Percentiles rank a stretch among this genome's conserved stretches.
Evolutionary conservation across 73 alveolate genomes (phyloP).

Genomic region (Stentor coeruleus): DNA sequence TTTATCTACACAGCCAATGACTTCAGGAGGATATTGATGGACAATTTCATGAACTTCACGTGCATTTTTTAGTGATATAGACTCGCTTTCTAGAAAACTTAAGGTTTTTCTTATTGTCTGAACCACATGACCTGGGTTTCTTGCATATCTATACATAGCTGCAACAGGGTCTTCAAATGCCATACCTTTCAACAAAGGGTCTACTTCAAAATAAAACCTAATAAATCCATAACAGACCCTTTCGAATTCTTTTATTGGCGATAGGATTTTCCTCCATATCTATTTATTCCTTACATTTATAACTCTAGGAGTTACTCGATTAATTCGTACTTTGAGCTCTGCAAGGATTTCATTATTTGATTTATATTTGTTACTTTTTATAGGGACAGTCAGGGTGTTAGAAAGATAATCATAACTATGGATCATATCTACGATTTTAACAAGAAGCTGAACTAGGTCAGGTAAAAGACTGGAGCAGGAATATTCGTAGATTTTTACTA

Average conservation of each 20-base stretch:
- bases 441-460: neutral
- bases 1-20: neutral
- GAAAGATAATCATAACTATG: neutral
- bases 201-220: neutral
- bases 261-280: neutral
- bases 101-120: neutral
- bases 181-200: neutral
- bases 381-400: neutral
- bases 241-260: neutral
- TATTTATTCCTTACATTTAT: neutral
- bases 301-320: neutral
- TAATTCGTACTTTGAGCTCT: neutral
- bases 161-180: neutral
- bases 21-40: neutral
- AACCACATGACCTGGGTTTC: conserved; percentile 9
- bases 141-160: neutral
- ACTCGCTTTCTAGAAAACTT: neutral
- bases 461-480: neutral
- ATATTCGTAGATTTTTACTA: neutral
- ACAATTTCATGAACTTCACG: neutral
- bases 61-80: neutral
- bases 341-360: neutral
- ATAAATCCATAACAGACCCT: neutral
- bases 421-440: neutral
- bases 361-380: neutral